These are phyloP conservation scores for Lasiodiplodia theobromae DNA, from an alignment of 2,329 filamentous ascomycete genomes.

Conservation along the genomic window DNA sequence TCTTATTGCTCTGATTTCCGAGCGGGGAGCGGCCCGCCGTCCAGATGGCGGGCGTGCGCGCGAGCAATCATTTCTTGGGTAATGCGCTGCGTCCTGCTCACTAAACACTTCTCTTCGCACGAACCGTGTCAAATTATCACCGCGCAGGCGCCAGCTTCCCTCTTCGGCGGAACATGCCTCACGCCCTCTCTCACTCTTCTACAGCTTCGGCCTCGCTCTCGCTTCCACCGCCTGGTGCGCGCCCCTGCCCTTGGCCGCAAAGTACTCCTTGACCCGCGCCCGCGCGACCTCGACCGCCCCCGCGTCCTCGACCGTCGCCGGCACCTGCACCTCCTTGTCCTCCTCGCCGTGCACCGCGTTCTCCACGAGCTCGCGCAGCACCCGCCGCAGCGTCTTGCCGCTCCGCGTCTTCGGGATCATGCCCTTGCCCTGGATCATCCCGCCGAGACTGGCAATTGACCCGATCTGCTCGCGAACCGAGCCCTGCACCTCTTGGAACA, in stretches of 20 bases:
- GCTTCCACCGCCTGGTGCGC: slow-evolving; percentile 48
- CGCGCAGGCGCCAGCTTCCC: slow-evolving; percentile 2
- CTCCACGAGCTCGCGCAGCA: slow-evolving; percentile 83
- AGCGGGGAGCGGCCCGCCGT: slow-evolving; percentile 16
- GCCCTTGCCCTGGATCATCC: slow-evolving; percentile 81
- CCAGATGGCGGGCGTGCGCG: slow-evolving; percentile 1
- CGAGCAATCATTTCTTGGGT: slow-evolving; percentile 10
- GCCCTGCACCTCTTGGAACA: slow-evolving; percentile 71
- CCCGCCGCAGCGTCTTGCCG: slow-evolving; percentile 87
- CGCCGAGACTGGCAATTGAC: slow-evolving; percentile 83
- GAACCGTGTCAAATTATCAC: slow-evolving; percentile 7
- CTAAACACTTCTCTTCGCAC: slow-evolving; percentile 17
- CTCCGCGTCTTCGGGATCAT: slow-evolving; percentile 92
- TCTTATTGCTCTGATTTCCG: slow-evolving; percentile 23
- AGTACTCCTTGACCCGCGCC: slow-evolving; percentile 77
- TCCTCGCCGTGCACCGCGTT: slow-evolving; percentile 78
- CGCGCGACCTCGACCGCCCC: slow-evolving; percentile 77
- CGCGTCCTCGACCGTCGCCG: slow-evolving; percentile 84
- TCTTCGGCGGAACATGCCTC: slow-evolving; percentile 5
- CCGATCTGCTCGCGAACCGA: slow-evolving; percentile 83
- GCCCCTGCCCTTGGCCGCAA: slow-evolving; percentile 56
- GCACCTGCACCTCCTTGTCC: slow-evolving; percentile 74
- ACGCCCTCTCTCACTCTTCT: neutral
- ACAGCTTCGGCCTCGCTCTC: slow-evolving; percentile 54
- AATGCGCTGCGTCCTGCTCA: slow-evolving; percentile 23